These are phyloP conservation scores for Ophiosphaerella herpotricha DNA, from an alignment of 2,329 filamentous ascomycete species.

Conservation along the genomic window DNA sequence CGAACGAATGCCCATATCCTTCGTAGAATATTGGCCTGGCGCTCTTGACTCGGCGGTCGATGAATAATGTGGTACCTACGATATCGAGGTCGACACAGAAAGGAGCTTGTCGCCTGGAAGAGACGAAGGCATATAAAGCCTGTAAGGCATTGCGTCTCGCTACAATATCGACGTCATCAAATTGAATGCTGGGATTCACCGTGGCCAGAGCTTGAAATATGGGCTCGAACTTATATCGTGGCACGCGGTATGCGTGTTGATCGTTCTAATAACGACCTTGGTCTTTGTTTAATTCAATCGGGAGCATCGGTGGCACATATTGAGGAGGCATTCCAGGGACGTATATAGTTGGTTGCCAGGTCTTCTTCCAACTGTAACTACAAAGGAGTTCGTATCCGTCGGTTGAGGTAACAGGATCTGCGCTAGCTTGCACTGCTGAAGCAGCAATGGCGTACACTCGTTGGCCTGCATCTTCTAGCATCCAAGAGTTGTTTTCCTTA, in stretches of 20 bases:
- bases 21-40: slow-evolving; percentile 10
- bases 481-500: too few relatives aligned
- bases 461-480: too few relatives aligned
- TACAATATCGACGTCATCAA: slow-evolving; percentile 22
- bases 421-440: not conserved
- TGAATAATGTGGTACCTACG: slow-evolving; percentile 39
- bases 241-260: slow-evolving; percentile 34
- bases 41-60: slow-evolving; percentile 34
- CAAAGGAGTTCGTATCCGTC: slow-evolving; percentile 7
- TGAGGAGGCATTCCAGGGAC: slow-evolving; percentile 2
- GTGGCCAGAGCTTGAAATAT: slow-evolving; percentile 21
- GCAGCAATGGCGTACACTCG: too few relatives aligned
- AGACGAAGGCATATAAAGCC: not conserved
- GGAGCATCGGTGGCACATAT: not conserved
- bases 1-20: slow-evolving; percentile 41
- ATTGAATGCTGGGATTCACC: slow-evolving; percentile 12
- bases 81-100: slow-evolving; percentile 42
- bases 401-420: not conserved
- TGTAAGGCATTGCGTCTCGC: slow-evolving; percentile 23
- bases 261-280: slow-evolving; percentile 22
- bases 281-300: slow-evolving; percentile 2
- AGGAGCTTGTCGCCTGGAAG: slow-evolving; percentile 13
- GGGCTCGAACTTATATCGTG: slow-evolving; percentile 33
- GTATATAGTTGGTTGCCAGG: not conserved
- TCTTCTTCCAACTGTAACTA: slow-evolving; percentile 11